A percentile compares a stretch with the other conserved stretches of the same genome.
These are phyloP conservation scores for Nicotiana benthamiana DNA, from an alignment of 257 asterid genomes.

Conservation along the genomic window DNA sequence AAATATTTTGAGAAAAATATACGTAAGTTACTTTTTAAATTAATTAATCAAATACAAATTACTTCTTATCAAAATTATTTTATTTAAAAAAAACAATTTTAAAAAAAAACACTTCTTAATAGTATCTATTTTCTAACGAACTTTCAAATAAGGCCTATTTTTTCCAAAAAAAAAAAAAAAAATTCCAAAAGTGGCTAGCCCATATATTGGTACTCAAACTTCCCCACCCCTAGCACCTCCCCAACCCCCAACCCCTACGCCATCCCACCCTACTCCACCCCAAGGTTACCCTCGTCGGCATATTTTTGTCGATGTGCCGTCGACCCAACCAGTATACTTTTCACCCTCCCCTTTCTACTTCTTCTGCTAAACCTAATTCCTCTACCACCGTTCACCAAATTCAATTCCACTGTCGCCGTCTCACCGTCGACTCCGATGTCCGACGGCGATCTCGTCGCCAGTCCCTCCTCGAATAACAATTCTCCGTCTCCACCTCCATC, in stretches of 20 bases:
- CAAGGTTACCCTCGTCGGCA: background rate
- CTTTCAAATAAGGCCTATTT: too few species aligned
- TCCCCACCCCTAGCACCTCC: background rate
- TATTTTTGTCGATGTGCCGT: constrained; percentile 9
- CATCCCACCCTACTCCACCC: too few species aligned
- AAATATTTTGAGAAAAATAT: too few species aligned
- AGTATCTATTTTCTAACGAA: too few species aligned
- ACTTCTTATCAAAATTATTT: too few species aligned
- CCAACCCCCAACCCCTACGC: background rate
- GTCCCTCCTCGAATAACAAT: background rate
- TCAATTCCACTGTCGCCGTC: background rate
- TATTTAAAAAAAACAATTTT: too few species aligned
- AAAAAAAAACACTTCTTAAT: too few species aligned
- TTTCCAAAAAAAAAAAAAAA: too few species aligned
- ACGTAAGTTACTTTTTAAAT: too few species aligned
- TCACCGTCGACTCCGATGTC: constrained; percentile 12
- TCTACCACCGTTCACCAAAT: background rate
- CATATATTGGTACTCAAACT: too few species aligned
- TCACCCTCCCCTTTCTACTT: background rate
- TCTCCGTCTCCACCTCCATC: constrained; percentile 12
- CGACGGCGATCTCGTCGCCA: constrained; percentile 18
- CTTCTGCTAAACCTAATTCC: background rate
- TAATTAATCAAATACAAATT: too few species aligned
- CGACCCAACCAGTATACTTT: background rate
- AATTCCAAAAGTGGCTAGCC: too few species aligned